These are phyloP conservation scores for Flaveria robusta DNA, from an alignment of 129 eudicot species.

Conservation along the genomic window DNA sequence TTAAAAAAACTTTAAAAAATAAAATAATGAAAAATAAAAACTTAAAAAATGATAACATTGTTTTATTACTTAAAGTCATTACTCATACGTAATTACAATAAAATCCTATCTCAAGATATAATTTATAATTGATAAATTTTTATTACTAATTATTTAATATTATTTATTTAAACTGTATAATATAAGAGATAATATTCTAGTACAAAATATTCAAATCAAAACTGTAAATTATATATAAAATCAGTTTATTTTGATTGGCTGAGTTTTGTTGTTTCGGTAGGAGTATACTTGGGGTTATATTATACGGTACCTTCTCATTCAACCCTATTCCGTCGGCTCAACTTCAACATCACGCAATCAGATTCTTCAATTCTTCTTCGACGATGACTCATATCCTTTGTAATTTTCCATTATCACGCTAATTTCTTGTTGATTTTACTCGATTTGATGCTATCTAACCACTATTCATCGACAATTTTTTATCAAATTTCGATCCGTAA, in stretches of 20 bases:
- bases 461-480: neutral
- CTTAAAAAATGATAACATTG: no score
- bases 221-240: neutral
- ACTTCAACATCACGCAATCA: constrained; percentile 31
- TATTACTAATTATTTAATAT: no score
- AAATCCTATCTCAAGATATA: no score
- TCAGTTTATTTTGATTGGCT: neutral
- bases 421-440: neutral
- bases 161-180: no score
- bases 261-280: neutral
- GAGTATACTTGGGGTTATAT: neutral
- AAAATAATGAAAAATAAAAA: no score
- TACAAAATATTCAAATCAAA: no score
- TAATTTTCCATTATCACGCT: neutral
- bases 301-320: neutral
- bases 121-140: no score
- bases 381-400: constrained; percentile 39
- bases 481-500: neutral
- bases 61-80: no score
- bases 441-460: constrained; percentile 7
- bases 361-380: constrained; percentile 15
- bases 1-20: no score
- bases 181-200: no score
- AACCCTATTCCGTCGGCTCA: constrained; percentile 22
- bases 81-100: no score